Evolutionary conservation across 192 early-diverging fungal species (phyloP).

Genomic region (Coemansia sp.): DNA sequence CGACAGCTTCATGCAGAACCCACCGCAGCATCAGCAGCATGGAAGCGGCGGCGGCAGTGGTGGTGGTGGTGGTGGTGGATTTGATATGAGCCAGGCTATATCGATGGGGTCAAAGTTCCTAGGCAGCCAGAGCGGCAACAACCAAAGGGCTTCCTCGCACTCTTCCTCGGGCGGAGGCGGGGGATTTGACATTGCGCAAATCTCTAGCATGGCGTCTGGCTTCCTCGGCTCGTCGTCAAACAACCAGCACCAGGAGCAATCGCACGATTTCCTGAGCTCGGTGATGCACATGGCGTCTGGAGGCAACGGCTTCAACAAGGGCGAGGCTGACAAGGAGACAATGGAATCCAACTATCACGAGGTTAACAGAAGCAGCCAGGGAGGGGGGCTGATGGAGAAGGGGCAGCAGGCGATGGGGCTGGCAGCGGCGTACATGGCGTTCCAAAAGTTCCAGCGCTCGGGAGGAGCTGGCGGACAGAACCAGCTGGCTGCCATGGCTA

Average conservation of each 20-base stretch:
- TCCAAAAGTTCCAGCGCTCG: conserved; percentile 37
- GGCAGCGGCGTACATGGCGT: conserved; percentile 50
- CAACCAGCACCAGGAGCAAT: conserved; percentile 12
- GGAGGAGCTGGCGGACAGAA: conserved; percentile 30
- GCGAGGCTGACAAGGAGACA: conserved; percentile 24
- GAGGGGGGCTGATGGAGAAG: conserved; percentile 19
- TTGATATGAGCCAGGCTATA: conserved; percentile 31
- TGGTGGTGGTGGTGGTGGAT: too few relatives aligned
- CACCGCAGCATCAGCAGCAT: conserved; percentile 2
- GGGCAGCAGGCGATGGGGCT: conserved; percentile 46
- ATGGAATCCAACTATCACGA: conserved; percentile 37
- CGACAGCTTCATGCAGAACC: not conserved
- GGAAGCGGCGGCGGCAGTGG: conserved; percentile 3
- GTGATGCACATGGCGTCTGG: conserved; percentile 42
- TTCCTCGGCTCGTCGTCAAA: conserved; percentile 20
- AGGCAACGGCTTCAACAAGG: conserved; percentile 37
- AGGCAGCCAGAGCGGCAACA: conserved; percentile 8
- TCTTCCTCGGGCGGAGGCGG: conserved; percentile 1
- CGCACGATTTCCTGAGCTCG: conserved; percentile 15
- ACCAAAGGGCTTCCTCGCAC: not conserved
- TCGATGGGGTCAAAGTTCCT: conserved; percentile 34
- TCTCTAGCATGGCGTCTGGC: conserved; percentile 24
- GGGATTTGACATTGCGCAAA: conserved; percentile 30
- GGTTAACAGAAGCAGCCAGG: conserved; percentile 7
- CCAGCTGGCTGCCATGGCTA: conserved; percentile 46